Evolutionary conservation across 2,329 filamentous ascomycete genomes (phyloP).

Genomic region (Pseudogymnoascus sp.): DNA sequence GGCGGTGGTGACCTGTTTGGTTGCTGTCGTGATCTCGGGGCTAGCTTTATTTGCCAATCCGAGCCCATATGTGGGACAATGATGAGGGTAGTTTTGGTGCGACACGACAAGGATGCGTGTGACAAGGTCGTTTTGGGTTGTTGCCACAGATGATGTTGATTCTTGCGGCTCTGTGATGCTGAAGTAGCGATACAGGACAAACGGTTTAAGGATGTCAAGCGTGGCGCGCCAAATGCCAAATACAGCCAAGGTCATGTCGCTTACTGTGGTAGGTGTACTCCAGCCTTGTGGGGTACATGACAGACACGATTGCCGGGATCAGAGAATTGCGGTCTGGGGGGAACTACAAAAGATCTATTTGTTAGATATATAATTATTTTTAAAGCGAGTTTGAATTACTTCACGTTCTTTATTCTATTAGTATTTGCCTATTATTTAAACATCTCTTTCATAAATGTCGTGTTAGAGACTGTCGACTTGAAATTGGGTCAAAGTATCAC

Average conservation of each 20-base stretch:
- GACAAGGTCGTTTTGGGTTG: not conserved
- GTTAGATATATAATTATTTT: not conserved
- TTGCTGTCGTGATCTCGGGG: constrained; percentile 23
- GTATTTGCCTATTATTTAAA: not conserved
- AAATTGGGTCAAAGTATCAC: not conserved
- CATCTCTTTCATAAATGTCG: not conserved
- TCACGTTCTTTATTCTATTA: not conserved
- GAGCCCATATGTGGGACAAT: constrained; percentile 22
- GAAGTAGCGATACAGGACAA: constrained; percentile 7
- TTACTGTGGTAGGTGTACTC: constrained; percentile 3
- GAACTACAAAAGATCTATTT: not conserved
- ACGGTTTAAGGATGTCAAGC: constrained; percentile 5
- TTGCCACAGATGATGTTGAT: not conserved
- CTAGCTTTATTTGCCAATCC: constrained; percentile 19
- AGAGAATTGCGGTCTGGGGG: not conserved
- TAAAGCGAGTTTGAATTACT: not conserved
- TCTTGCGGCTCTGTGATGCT: constrained; percentile 7
- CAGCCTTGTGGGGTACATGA: constrained; percentile 8
- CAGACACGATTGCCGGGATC: constrained; percentile 2
- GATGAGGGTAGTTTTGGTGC: not conserved
- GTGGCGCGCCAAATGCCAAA: constrained; percentile 5
- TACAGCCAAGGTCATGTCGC: constrained; percentile 3
- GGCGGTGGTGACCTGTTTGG: constrained; percentile 13
- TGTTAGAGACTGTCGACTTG: not conserved
- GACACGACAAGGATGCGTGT: constrained; percentile 9